Base-by-base conservation (phyloP, 306 rosid genomes). In the Rubus idaeus region DNA sequence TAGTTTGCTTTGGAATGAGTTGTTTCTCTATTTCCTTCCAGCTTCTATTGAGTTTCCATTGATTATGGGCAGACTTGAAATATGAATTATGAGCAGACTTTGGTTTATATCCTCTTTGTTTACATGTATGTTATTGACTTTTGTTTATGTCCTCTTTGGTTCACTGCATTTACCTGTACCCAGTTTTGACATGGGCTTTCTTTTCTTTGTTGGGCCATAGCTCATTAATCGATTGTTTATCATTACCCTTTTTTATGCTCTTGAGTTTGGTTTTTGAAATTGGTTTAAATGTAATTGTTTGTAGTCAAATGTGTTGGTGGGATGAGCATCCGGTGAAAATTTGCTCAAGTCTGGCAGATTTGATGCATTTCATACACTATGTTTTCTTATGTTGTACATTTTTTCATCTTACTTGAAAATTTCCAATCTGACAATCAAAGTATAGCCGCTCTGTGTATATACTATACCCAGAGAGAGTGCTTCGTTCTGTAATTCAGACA, bases 1-100 rank as follows among this genome's bases (percentile, higher is more conserved):
- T 75, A 61, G 61, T 61, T 45, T 75, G 42, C 60, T 62, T 14
- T 74, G 12, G 21, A 17, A 45, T 60, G 57, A 26, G 64, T 50
- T 58, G 42, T 68, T 39, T 68, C 3, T 46, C 13, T 68, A 45
- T 74, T 74, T 58, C 57, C 53, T 74, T 58, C 57, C 53, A 57
- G 18, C 44, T 73, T 57, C 44, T 10, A 62, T 56, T 73, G 50
- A 53, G 35, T 53, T 73, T 73, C 4, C 26, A 4, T 57, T 72
- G 21, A 56, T 57, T 74, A 23, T 75, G 70, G 3, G 60, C 60
- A 16, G 17, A 21, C 3, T 13, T 18, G 35, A 30, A 30, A 30
- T 30, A 30, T 30, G 35, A 30, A 56, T 57, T 74, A 26, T 75
- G 70, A 1, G 60, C 60, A 16, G 17, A 21, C 3, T 13, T 18